phyloP scores from a whole-genome alignment of 2,329 filamentous ascomycete genomes.

The Ascocoryne sarcoides region DNA sequence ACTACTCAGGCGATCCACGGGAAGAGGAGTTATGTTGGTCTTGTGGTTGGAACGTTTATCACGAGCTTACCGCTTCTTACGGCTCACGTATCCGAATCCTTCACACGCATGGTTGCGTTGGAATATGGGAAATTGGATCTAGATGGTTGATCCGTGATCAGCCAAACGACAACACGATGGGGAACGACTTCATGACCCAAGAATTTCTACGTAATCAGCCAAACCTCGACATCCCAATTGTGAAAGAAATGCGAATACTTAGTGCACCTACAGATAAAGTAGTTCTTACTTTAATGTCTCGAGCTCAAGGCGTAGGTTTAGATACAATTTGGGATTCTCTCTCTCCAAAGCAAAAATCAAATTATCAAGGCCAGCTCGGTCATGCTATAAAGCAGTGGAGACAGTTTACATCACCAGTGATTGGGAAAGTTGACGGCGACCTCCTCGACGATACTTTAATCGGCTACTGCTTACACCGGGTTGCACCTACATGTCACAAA shows the following conservation, averaged over 20 bases:
- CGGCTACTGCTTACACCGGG: slow-evolving; percentile 1
- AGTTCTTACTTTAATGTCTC: slow-evolving; percentile 8
- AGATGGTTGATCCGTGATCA: slow-evolving; percentile 10
- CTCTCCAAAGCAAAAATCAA: slow-evolving; percentile 6
- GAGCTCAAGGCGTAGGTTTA: slow-evolving; percentile 9
- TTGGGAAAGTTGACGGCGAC: slow-evolving; percentile 9
- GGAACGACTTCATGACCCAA: slow-evolving; percentile 12
- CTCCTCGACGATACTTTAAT: slow-evolving; percentile 7
- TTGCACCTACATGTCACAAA: slow-evolving; percentile 8
- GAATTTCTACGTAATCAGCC: slow-evolving; percentile 11
- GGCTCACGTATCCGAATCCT: slow-evolving; percentile 10
- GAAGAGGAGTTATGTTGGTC: slow-evolving; percentile 8
- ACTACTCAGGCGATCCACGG: neutral
- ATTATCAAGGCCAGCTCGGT: slow-evolving; percentile 6
- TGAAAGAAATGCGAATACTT: slow-evolving; percentile 8
- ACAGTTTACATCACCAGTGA: slow-evolving; percentile 8
- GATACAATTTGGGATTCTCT: slow-evolving; percentile 9
- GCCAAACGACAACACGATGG: slow-evolving; percentile 8
- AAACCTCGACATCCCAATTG: slow-evolving; percentile 7
- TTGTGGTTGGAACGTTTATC: slow-evolving; percentile 9
- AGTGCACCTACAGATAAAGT: slow-evolving; percentile 8
- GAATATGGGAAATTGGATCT: slow-evolving; percentile 12
- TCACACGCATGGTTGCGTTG: slow-evolving; percentile 3
- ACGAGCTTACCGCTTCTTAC: slow-evolving; percentile 6
- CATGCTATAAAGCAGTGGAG: slow-evolving; percentile 5